Evolutionary conservation across 768 basidiomycete genomes (phyloP).

Genomic region (Paxillus involutus): DNA sequence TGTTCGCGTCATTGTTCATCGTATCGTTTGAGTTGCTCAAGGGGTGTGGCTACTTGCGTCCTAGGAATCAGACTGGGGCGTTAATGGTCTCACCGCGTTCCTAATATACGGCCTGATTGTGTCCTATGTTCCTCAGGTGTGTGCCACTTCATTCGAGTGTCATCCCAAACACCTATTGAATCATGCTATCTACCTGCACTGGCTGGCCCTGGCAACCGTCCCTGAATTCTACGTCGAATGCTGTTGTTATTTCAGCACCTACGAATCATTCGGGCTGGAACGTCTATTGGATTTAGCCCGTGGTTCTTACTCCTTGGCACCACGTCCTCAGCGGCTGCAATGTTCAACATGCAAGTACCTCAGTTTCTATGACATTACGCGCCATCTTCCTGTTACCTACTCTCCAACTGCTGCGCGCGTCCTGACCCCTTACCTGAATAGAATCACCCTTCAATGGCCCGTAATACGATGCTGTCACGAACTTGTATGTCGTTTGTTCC

Average conservation of each 20-base stretch:
- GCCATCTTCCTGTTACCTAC: not conserved
- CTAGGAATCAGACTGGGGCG: conserved; percentile 74
- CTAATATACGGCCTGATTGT: conserved; percentile 74
- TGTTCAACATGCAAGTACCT: conserved; percentile 74
- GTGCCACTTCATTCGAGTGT: conserved; percentile 1
- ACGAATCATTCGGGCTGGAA: conserved; percentile 73
- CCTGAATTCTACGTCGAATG: too few relatives aligned
- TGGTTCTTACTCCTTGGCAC: conserved; percentile 89
- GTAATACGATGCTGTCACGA: conserved; percentile 78
- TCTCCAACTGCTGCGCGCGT: not conserved
- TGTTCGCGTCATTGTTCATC: not conserved
- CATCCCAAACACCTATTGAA: not conserved
- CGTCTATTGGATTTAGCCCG: conserved; percentile 89
- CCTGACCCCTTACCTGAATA: conserved; percentile 28
- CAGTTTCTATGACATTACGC: not conserved
- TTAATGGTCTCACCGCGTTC: conserved; percentile 56
- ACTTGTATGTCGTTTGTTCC: conserved; percentile 50
- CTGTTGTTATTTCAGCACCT: conserved; percentile 49
- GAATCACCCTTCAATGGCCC: conserved; percentile 83
- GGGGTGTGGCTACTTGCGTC: not conserved
- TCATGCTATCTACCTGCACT: not conserved
- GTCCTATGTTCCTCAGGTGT: conserved; percentile 83
- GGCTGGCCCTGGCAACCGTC: too few relatives aligned
- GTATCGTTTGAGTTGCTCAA: not conserved
- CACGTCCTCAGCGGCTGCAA: conserved; percentile 75